Evolutionary conservation across 257 asterid species (phyloP), one percentile per base, ranked within the genome.

Genomic region (Jacaranda copaia): DNA sequence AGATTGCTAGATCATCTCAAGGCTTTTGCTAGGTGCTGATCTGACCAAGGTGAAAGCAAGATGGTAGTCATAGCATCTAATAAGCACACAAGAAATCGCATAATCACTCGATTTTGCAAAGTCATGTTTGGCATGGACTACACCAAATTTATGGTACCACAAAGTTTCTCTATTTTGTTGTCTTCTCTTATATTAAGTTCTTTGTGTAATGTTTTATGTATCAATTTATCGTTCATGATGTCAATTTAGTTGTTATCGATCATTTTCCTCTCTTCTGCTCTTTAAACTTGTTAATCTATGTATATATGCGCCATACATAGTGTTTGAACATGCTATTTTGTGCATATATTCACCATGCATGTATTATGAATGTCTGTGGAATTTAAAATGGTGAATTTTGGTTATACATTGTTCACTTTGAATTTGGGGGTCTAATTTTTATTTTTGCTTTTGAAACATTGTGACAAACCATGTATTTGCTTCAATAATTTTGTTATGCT

Each of bases 131-230:
- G 73, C 72, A 20, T 49, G 10, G 58, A 75, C 55, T n/a, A 15
- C 77, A 35, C 69, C 3, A 9, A 83, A 49, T 4, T 19, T 75
- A 4, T 85, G 87, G 85, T 83, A 85, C 77, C 66, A 8, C 25
- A 7, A 5, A 10, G 5, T 57, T 8, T 57, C 58, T n/a, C 64
- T 18, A 18, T 48, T 15, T 32, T 36, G 11, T 19, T 45, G 16
- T 40, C 39, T 58, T n/a, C 63, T 60, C 25, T 8, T 4, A 13
- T 43, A 43, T 4, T 45, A 10, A 20, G 11, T 57, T 56, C 12
- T 20, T 14, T 40, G 42, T 20, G 43, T 56, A 6, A 25, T 19
- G 6, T 42, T 5, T 73, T 20, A 18, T 25, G 19, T 32, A 19
- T 42, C 60, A 25, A 20, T 4, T 4, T 43, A 58, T 45, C 35